Percentiles rank a stretch among this genome's conserved stretches.
These are phyloP conservation scores for Curvularia verruculosa DNA, from an alignment of 2,329 filamentous ascomycete genomes.

Conservation along the genomic window DNA sequence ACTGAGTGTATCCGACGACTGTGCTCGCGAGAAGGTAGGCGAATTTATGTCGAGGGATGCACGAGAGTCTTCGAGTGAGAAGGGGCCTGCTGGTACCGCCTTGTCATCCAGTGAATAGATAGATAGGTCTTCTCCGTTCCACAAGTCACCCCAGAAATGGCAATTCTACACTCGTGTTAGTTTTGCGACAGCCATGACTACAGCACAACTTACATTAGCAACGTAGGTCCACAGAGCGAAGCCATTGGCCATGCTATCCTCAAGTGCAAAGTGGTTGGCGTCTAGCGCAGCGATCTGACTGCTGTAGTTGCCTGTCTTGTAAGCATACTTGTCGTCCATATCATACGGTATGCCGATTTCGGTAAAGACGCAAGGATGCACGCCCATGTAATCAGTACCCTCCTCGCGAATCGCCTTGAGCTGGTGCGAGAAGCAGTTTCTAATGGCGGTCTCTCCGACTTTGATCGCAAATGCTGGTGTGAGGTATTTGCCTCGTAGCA, in stretches of 20 bases:
- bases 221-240: constrained; percentile 91
- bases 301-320: constrained; percentile 92
- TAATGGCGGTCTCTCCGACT: constrained; percentile 88
- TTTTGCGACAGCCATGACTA: background rate
- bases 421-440: constrained; percentile 91
- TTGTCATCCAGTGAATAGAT: constrained; percentile 87
- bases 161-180: constrained; percentile 66
- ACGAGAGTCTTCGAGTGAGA: constrained; percentile 58
- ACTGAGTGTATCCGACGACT: constrained; percentile 53
- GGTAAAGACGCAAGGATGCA: constrained; percentile 86
- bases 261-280: constrained; percentile 91
- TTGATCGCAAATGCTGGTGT: constrained; percentile 91
- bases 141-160: constrained; percentile 87
- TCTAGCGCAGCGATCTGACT: constrained; percentile 93
- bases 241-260: constrained; percentile 81
- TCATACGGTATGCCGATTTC: constrained; percentile 99
- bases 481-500: constrained; percentile 86
- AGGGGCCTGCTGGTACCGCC: constrained; percentile 58
- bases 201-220: constrained; percentile 59
- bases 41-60: constrained; percentile 57
- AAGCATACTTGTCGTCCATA: constrained; percentile 96
- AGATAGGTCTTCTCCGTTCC: constrained; percentile 97
- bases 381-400: constrained; percentile 84
- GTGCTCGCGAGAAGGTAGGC: constrained; percentile 62
- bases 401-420: constrained; percentile 82